These are phyloP conservation scores for Hydnum rufescens DNA, from an alignment of 768 basidiomycete species.

Conservation along the genomic window DNA sequence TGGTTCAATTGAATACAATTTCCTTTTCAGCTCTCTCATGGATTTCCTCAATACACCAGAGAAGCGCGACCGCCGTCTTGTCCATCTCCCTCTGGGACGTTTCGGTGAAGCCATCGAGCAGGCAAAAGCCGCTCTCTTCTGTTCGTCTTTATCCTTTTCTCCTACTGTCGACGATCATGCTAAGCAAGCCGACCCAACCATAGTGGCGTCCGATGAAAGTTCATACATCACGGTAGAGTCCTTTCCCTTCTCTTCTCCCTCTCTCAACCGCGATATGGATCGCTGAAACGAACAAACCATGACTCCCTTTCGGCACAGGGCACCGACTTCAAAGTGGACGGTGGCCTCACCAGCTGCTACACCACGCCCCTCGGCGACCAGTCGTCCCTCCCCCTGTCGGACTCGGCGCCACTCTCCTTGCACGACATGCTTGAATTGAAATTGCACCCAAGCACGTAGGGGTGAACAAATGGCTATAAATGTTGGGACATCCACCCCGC, in stretches of 20 bases:
- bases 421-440: background rate
- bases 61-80: conserved; percentile 77
- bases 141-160: conserved; percentile 28
- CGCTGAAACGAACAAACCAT: conserved; percentile 3
- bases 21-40: conserved; percentile 62
- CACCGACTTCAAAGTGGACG: conserved; percentile 90
- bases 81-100: conserved; percentile 88
- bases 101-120: conserved; percentile 95
- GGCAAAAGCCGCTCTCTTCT: conserved; percentile 80
- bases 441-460: no score
- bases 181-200: conserved; percentile 2
- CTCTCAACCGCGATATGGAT: background rate
- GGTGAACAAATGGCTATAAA: no score
- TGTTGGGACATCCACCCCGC: no score
- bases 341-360: conserved; percentile 81
- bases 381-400: conserved; percentile 50
- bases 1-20: background rate
- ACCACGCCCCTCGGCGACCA: conserved; percentile 72
- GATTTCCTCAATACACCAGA: conserved; percentile 93
- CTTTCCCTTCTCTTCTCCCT: background rate
- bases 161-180: conserved; percentile 6
- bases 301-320: conserved; percentile 27
- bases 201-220: conserved; percentile 86
- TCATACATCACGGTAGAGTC: conserved; percentile 80
- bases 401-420: conserved; percentile 17